Evolutionary conservation across 176 grass and related monocot genomes (phyloP), one percentile per base, ranked within the genome.

Genomic region (Calamus simplicifolius): DNA sequence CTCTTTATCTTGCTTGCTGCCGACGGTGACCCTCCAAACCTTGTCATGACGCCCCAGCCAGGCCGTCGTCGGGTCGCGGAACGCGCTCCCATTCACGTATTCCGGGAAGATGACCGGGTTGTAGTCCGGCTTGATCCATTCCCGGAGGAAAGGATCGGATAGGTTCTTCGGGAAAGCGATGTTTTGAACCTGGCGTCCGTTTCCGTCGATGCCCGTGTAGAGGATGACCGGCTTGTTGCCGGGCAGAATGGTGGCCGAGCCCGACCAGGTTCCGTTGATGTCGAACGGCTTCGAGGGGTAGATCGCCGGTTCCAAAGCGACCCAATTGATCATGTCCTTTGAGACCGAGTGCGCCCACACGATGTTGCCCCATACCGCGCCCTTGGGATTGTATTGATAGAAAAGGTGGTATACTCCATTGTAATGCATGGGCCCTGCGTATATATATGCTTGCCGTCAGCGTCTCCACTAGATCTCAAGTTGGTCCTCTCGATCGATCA

Each of bases 351-450:
- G 89, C 7, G 83, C 84, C 89, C 89, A 93, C 50, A 76, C 73
- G 3, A 87, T 83, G 69, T 84, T 84, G 4, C 77, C 89, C 89
- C 89, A 93, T 6, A 84, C 80, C 0, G 84, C 53, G 16, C 77
- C 80, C 19, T 79, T 84, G 0, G 89, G 89, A 19, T 93, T 93
- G 84, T 93, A 93, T 51, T 84, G 89, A 27, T 94, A 94, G 73
- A 94, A 94, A 0, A 94, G 43, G 5, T 94, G 89, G 63, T 94
- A 88, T 23, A 84, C 3, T 4, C 89, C 89, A 5, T 76, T 88
- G 59, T 84, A 94, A 29, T 81, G 81, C 73, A 94, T 67, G 4
- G 84, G 89, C 0, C 89, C 84, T 87, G 58, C 59, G 49, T 17
- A 5, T n/a, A n/a, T n/a, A n/a, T n/a, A n/a, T 1, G 66, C 31